A percentile compares a stretch with the other conserved stretches of the same genome.
phyloP scores from a whole-genome alignment of 2,329 filamentous ascomycete genomes.

The Fusarium sp. region DNA sequence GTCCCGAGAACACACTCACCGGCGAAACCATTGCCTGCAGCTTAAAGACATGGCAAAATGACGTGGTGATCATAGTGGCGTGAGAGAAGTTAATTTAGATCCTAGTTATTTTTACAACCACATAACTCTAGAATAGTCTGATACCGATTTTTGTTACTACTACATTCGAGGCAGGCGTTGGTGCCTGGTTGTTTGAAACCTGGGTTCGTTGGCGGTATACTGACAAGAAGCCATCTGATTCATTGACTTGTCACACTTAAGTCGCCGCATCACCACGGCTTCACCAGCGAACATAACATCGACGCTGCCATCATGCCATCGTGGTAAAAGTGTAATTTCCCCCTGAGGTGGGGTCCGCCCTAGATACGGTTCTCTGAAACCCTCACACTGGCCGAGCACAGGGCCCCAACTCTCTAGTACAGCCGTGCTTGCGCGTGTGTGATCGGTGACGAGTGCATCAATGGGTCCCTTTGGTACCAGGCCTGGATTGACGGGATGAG shows the following conservation, averaged over 20 bases:
- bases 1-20: no score
- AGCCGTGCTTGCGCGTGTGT: constrained; percentile 11
- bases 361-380: constrained; percentile 20
- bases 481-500: constrained; percentile 13
- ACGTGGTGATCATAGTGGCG: no score
- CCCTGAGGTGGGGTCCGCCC: constrained; percentile 14
- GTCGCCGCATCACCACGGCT: constrained; percentile 10
- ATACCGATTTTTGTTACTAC: no score
- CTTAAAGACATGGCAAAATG: no score
- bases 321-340: constrained; percentile 19
- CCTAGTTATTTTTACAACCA: no score
- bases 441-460: constrained; percentile 13
- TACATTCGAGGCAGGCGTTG: no score
- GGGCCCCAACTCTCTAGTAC: constrained; percentile 24
- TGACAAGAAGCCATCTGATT: constrained; percentile 17
- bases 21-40: no score
- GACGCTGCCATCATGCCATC: constrained; percentile 9
- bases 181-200: no score
- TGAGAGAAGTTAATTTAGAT: no score
- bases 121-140: no score
- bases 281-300: constrained; percentile 24
- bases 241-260: constrained; percentile 6
- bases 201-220: background rate
- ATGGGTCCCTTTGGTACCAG: constrained; percentile 16
- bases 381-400: constrained; percentile 19